These are phyloP conservation scores for Dendrocalamus sinicus DNA, from an alignment of 176 grass and related monocot genomes.

Conservation along the genomic window DNA sequence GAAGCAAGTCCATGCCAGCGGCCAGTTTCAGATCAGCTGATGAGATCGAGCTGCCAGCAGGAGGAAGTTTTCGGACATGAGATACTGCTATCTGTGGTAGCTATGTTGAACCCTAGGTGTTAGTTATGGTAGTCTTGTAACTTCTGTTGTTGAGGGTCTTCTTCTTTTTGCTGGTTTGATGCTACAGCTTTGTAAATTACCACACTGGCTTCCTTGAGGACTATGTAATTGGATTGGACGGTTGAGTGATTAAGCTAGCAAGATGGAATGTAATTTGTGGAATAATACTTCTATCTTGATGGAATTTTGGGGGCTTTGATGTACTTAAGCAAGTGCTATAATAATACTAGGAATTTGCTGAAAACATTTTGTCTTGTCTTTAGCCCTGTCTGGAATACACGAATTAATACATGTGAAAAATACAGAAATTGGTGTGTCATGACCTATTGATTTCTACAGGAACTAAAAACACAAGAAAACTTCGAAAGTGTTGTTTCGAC, in stretches of 20 bases:
- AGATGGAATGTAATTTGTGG: slow-evolving; percentile 28
- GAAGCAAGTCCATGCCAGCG: slow-evolving; percentile 86
- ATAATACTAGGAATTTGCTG: neutral
- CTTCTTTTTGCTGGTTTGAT: neutral
- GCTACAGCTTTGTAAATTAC: slow-evolving; percentile 52
- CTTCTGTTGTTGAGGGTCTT: neutral
- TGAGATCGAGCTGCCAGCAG: slow-evolving; percentile 20
- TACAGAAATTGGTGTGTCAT: no score
- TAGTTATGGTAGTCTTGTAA: slow-evolving; percentile 5
- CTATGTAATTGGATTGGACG: slow-evolving; percentile 44
- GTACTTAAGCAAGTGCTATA: neutral
- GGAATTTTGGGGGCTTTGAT: neutral
- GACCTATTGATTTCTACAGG: no score
- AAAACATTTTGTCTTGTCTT: no score
- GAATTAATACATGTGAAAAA: no score
- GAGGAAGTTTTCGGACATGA: slow-evolving; percentile 23
- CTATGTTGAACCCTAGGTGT: slow-evolving; percentile 24
- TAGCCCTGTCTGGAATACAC: no score
- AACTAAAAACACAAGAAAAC: no score
- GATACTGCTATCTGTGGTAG: slow-evolving; percentile 35
- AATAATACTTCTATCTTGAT: slow-evolving; percentile 10
- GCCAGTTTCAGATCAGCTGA: slow-evolving; percentile 64
- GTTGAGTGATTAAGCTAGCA: slow-evolving; percentile 44
- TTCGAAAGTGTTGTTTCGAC: no score
- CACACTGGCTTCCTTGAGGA: slow-evolving; percentile 17